Percentiles rank a stretch among this genome's conserved stretches.
These are phyloP conservation scores for Talaromyces wortmannii DNA, from an alignment of 495 filamentous ascomycete species.

Conservation along the genomic window DNA sequence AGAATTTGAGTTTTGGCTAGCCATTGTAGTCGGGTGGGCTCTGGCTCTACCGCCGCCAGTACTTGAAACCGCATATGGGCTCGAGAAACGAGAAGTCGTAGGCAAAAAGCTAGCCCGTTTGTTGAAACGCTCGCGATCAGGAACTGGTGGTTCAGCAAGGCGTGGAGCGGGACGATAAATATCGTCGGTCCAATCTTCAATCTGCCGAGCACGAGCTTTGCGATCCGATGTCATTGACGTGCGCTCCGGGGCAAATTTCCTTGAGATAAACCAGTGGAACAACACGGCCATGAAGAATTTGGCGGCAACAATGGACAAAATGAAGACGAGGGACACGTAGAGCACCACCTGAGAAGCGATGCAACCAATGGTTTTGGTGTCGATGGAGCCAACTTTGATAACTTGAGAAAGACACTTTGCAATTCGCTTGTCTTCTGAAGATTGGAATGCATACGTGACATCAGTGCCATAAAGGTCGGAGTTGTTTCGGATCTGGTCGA, in stretches of 20 bases:
- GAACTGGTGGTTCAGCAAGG: conserved; percentile 59
- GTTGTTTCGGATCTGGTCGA: conserved; percentile 76
- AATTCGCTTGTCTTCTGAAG: conserved; percentile 64
- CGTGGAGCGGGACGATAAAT: conserved; percentile 88
- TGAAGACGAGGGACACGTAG: conserved; percentile 89
- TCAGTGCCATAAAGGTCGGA: conserved; percentile 75
- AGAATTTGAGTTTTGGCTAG: conserved; percentile 78
- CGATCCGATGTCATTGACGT: conserved; percentile 63
- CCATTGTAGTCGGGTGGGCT: conserved; percentile 82
- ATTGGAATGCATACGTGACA: conserved; percentile 81
- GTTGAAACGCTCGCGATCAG: conserved; percentile 48
- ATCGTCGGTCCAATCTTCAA: conserved; percentile 97
- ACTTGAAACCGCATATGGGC: conserved; percentile 64
- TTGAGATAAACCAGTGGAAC: conserved; percentile 93
- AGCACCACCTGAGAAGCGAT: conserved; percentile 97
- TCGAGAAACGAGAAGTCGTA: conserved; percentile 89
- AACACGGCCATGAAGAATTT: conserved; percentile 86
- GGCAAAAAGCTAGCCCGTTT: conserved; percentile 79
- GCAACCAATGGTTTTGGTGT: conserved; percentile 94
- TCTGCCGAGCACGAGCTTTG: conserved; percentile 81
- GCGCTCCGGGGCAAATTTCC: conserved; percentile 70
- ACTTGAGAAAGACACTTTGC: conserved; percentile 86
- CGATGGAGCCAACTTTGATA: conserved; percentile 90
- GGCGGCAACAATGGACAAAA: conserved; percentile 77
- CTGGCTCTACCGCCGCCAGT: conserved; percentile 45